Evolutionary conservation across 208 protist genomes (phyloP).

Genomic region (Leishmania major): DNA sequence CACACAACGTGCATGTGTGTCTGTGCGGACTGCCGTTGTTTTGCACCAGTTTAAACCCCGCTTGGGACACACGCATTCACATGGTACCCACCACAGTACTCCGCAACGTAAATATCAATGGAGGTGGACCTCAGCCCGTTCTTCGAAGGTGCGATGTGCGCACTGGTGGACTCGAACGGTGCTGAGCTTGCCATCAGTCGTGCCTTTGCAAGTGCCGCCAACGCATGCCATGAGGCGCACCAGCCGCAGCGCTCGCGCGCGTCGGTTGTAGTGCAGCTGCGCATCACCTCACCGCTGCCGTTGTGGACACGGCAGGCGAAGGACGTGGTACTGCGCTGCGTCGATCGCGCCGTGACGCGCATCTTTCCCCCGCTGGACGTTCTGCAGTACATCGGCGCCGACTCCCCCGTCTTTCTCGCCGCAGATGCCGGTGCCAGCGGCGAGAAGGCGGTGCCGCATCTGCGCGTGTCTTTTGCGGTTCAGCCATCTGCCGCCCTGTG

Average conservation of each 20-base stretch:
- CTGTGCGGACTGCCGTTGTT: neutral
- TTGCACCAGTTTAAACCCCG: neutral
- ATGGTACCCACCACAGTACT: neutral
- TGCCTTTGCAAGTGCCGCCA: conserved; percentile 43
- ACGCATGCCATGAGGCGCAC: conserved; percentile 1
- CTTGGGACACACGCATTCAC: neutral
- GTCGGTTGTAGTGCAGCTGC: conserved; percentile 9
- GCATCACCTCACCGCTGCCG: neutral
- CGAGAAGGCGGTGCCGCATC: neutral
- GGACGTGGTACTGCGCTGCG: conserved; percentile 66
- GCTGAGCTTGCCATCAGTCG: conserved; percentile 33
- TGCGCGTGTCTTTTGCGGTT: conserved; percentile 19
- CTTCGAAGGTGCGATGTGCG: conserved; percentile 5
- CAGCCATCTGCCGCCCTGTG: conserved; percentile 20
- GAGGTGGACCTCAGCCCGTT: conserved; percentile 18
- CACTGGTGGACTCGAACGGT: conserved; percentile 3
- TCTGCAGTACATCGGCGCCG: conserved; percentile 44
- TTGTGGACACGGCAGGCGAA: conserved; percentile 23
- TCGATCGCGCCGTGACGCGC: conserved; percentile 74
- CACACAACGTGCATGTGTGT: neutral
- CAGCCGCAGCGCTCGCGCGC: neutral
- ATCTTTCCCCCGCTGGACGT: conserved; percentile 76
- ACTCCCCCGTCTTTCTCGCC: conserved; percentile 27
- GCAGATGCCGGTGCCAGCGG: neutral
- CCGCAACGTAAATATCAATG: neutral